phyloP scores from a whole-genome alignment of 805 yeast genomes.

The Millerozyma miso region DNA sequence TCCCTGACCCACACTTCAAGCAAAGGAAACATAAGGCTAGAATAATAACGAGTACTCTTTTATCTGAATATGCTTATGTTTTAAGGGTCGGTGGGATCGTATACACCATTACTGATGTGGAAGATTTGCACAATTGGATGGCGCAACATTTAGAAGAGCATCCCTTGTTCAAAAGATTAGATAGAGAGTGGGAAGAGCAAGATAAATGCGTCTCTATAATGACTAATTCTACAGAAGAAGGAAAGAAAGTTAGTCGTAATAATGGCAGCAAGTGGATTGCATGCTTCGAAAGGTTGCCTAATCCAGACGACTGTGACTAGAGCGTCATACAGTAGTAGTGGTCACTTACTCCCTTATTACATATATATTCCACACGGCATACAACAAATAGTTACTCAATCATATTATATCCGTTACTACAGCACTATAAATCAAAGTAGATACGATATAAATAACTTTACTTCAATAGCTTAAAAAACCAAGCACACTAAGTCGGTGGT shows the following conservation, averaged over 20 bases:
- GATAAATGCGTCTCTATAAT: conserved; percentile 84
- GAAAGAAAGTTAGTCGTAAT: conserved; percentile 91
- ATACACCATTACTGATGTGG: conserved; percentile 94
- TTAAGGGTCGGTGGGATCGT: conserved; percentile 81
- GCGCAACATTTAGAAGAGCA: conserved; percentile 84
- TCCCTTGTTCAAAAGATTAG: conserved; percentile 81
- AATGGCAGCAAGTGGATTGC: conserved; percentile 85
- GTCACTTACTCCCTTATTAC: background rate
- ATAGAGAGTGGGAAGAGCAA: conserved; percentile 69
- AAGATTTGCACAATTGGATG: conserved; percentile 96
- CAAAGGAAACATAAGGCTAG: conserved; percentile 97
- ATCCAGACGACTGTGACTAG: conserved; percentile 39
- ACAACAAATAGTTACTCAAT: background rate
- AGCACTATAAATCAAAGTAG: background rate
- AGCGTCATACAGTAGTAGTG: background rate
- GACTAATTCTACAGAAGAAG: conserved; percentile 95
- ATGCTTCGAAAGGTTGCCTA: conserved; percentile 72
- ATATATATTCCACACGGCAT: background rate
- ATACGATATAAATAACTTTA: background rate
- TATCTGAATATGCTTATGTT: conserved; percentile 90
- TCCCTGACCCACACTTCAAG: conserved; percentile 99
- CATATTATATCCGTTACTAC: background rate
- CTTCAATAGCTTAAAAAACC: background rate
- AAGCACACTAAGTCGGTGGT: background rate
- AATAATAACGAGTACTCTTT: conserved; percentile 83